Base-by-base conservation (phyloP, 495 filamentous ascomycete genomes). In the Chaetomium cochliodes region DNA sequence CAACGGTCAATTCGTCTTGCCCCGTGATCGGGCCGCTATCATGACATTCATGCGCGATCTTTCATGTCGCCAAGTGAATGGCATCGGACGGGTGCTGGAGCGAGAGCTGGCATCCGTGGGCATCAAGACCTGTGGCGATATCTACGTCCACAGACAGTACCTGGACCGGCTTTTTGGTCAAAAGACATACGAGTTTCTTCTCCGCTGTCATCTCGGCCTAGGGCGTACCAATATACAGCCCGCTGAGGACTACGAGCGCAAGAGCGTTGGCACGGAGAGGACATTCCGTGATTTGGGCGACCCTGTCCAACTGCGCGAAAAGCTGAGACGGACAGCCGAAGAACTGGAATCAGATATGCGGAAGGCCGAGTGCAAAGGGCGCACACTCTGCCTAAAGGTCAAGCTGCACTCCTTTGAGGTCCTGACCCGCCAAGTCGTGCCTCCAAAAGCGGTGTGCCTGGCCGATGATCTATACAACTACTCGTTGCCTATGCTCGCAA, bases 321-420 rank as follows among this genome's bases (percentile, higher is more conserved):
- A 96, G 73, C 82, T 99, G 4, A 85, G 87, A 46, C 81, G 78
- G 73, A 91, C 85, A 2, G 91, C 96, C 0, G 88, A 93, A 65
- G 94, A 97, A 73, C 79, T 99, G 20, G 92, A 96, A 73, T 88
- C 90, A 66, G 96, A 98, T 71, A 80, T 98, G 69, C 74, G 77
- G n/a, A 84, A 84, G 22, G 90, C 89, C 5, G 84, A 91, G 66
- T 90, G 91, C 75, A 96, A 93, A 75, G 93, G 93, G 6, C 86
- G 93, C 7, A 98, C 96, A 1, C 76, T 98, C 4, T 88, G 90
- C 25, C 74, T 99, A 22, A 99, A 99, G 75, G 84, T 97, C 55
- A 99, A 99, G 73, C 79, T 98, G 13, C 92, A 96, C 69, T 96
- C 91, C 0, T 99, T 92, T 69, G 92, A 97, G 73, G 93, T 98